Evolutionary conservation across 805 yeast genomes (phyloP).

Genomic region (Spathaspora passalidarum): DNA sequence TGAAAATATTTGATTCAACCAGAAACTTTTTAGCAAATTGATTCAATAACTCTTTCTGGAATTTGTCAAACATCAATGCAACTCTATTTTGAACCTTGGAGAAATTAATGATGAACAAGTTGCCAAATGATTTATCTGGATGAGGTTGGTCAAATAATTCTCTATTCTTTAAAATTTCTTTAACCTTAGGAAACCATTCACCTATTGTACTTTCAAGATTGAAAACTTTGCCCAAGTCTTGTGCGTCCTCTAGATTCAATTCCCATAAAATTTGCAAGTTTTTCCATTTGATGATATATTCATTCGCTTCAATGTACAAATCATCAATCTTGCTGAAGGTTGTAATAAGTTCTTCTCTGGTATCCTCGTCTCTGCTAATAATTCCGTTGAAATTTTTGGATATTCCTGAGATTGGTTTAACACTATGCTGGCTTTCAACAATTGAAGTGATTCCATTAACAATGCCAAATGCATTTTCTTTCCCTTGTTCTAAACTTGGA

Average conservation of each 20-base stretch:
- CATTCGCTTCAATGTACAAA: conserved; percentile 21
- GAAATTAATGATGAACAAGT: conserved; percentile 38
- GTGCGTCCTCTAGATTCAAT: conserved; percentile 36
- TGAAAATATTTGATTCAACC: conserved; percentile 23
- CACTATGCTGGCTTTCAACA: conserved; percentile 16
- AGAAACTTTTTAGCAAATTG: conserved; percentile 40
- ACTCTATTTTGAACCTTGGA: conserved; percentile 53
- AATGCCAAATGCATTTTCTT: conserved; percentile 21
- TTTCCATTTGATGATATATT: conserved; percentile 51
- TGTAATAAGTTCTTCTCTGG: neutral
- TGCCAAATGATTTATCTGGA: conserved; percentile 37
- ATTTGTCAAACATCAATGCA: conserved; percentile 51
- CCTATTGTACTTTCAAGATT: neutral
- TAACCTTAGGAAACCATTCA: conserved; percentile 48
- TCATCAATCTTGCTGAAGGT: conserved; percentile 17
- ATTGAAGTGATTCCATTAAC: conserved; percentile 16
- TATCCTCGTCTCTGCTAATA: neutral
- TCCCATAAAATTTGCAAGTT: conserved; percentile 61
- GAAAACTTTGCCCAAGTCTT: conserved; percentile 30
- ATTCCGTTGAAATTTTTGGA: neutral
- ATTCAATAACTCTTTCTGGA: conserved; percentile 48
- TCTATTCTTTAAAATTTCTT: conserved; percentile 42
- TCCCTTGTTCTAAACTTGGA: conserved; percentile 42
- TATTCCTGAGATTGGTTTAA: conserved; percentile 3
- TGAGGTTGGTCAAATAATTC: conserved; percentile 51